Base-by-base conservation (phyloP, 2,329 filamentous ascomycete species). In the Aureobasidium sp. region DNA sequence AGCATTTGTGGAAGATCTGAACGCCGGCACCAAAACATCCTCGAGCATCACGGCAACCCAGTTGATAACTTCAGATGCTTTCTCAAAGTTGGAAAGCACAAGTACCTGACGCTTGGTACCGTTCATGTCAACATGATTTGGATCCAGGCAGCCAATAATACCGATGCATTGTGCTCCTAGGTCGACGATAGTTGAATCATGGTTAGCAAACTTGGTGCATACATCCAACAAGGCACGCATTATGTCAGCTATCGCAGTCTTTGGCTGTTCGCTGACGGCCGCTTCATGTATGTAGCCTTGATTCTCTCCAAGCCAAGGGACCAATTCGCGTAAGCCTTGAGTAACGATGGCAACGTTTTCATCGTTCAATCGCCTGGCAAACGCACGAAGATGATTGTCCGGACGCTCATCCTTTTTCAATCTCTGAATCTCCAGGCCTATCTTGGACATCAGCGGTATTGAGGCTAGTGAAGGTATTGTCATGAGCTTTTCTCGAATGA, bases 11-110 rank as follows among this genome's bases (percentile, higher is more conserved):
- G 88, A 86, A 1, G 91, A 95, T 38, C 95, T 74, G 64, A 98
- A 99, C 0, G 90, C 86, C 56, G 90, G 90, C 22, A 97, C 89
- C 10, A 98, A 74, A 6, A 95, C 85, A 64, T 94, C 80, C 62
- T 95, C 85, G 14, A 99, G 76, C 41, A 95, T 77, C 62, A 90
- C 90, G 35, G 93, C 76, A 6, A 89, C 81, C 68, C 97, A 99
- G 57, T 93, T 83, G 14, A 88, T 84, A 0, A 85, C 87, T 66
- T 99, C 91, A 47, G 81, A 79, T 14, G 80, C 76, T 40, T 80
- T 79, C 39, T 85, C 80, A 62, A 98, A 97, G 65, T 98, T 97
- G 47, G 87, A 86, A 32, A 90, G 71, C 45, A 97, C 83, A 21
- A 97, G 80, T 50, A 96, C 86, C n/a, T 89, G 85, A 58, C 80